Percentiles rank a stretch among this genome's conserved stretches.
Evolutionary conservation across 257 asterid genomes (phyloP).

Genomic region (Solanum pennellii): DNA sequence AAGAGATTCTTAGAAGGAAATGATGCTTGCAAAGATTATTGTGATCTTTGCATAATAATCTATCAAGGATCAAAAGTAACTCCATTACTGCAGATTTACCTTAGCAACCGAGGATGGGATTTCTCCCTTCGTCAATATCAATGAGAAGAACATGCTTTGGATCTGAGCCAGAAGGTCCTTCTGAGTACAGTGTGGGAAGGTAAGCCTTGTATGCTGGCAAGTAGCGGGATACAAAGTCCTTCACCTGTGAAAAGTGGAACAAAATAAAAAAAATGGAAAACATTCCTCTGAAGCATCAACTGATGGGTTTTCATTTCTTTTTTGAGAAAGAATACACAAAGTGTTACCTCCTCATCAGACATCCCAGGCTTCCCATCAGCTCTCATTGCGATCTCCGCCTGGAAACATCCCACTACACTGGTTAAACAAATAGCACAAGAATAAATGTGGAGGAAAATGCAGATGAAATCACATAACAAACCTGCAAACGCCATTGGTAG

Average conservation of each 20-base stretch:
- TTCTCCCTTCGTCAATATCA: conserved; percentile 82
- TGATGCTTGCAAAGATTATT: not conserved
- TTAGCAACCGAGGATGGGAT: conserved; percentile 76
- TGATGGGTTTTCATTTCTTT: not conserved
- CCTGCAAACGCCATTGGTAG: conserved; percentile 93
- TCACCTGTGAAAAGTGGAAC: conserved; percentile 31
- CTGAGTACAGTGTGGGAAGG: conserved; percentile 82
- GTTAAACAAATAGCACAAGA: not conserved
- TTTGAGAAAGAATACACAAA: not conserved
- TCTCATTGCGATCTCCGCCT: conserved; percentile 98
- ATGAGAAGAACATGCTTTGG: conserved; percentile 57
- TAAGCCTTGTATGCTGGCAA: conserved; percentile 93
- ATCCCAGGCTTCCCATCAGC: conserved; percentile 69
- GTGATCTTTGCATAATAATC: not conserved
- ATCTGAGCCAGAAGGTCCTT: conserved; percentile 92
- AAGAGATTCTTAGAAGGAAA: not conserved
- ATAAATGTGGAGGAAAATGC: not conserved
- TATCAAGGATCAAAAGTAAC: not conserved
- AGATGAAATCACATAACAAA: conserved; percentile 5
- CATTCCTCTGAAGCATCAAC: not conserved
- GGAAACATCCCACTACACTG: conserved; percentile 3
- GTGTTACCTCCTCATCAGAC: conserved; percentile 79
- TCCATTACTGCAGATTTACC: not conserved
- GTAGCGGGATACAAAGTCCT: conserved; percentile 86
- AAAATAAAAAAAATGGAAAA: not conserved